Base-by-base conservation (phyloP, 2,329 filamentous ascomycete species). In the Fusarium armeniacum region DNA sequence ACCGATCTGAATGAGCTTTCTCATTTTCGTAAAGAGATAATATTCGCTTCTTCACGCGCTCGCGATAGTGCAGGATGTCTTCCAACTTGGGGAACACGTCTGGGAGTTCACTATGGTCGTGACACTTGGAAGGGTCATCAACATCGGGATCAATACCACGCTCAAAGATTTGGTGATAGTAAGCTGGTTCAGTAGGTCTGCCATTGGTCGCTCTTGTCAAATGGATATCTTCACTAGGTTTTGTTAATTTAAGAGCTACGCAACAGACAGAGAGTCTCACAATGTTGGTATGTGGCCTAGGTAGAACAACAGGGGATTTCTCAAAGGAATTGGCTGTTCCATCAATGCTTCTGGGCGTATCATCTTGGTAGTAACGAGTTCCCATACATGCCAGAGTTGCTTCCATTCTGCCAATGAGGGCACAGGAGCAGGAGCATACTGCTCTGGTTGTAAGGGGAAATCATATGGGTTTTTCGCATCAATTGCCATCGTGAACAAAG, bases 241-340 rank as follows among this genome's bases (percentile, higher is more conserved):
- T 3, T 24, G 9, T 52, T 52, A 40, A 16, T 15, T 0, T 3
- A 2, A 5, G 5, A 13, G n/a, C 10, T 18, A 8, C 12, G 16
- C 1, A 6, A 4, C 4, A 2, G 10, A 3, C 7, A 5, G 1
- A 12, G 3, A 16, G 1, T 7, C 68, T 58, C 3, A 69, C 65
- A 71, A 71, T n/a, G 68, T 33, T 15, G 69, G 65, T 9, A 69
- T 67, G 10, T 71, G 69, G 1, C 68, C 54, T 0, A 71, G 43
- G 2, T 71, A 71, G 8, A 71, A 71, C 0, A 71, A 10, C 0
- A 71, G 28, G 1, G 68, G 69, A 10, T 71, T 71, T 8, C 69
- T 41, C 1, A 71, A 12, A 5, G 65, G 57, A 15, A 71, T 69
- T 3, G 69, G 69, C 4, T 67, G 44, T 36, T 71, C 57, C 69